Evolutionary conservation across 805 yeast genomes (phyloP).

Genomic region (Wickerhamiella musiphila): DNA sequence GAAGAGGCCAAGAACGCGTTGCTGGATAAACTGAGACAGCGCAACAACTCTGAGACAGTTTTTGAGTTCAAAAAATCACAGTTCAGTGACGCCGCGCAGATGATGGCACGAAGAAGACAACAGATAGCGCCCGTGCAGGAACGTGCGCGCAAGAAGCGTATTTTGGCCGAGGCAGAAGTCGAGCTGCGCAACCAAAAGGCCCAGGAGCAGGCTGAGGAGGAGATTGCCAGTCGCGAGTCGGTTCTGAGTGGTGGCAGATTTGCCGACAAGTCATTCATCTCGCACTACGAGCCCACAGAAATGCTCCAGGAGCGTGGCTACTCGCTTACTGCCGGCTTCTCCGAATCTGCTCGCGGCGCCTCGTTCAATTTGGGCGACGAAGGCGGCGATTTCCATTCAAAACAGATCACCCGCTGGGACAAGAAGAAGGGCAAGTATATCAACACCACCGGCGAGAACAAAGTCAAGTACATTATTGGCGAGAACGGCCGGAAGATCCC

Average conservation of each 20-base stretch:
- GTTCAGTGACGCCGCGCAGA: slow-evolving; percentile 41
- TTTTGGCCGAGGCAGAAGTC: slow-evolving; percentile 34
- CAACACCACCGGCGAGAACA: slow-evolving; percentile 50
- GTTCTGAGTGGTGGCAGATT: slow-evolving; percentile 31
- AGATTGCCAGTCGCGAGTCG: slow-evolving; percentile 25
- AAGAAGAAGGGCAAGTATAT: slow-evolving; percentile 79
- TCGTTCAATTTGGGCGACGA: slow-evolving; percentile 69
- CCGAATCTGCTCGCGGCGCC: slow-evolving; percentile 69
- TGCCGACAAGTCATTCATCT: slow-evolving; percentile 68
- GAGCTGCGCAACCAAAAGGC: slow-evolving; percentile 10
- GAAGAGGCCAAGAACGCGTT: slow-evolving; percentile 65
- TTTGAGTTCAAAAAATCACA: slow-evolving; percentile 59
- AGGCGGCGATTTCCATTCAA: slow-evolving; percentile 50
- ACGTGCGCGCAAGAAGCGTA: slow-evolving; percentile 49
- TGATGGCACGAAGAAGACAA: slow-evolving; percentile 73
- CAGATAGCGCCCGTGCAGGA: slow-evolving; percentile 81
- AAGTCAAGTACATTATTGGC: slow-evolving; percentile 63
- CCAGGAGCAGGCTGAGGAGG: slow-evolving; percentile 19
- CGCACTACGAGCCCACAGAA: slow-evolving; percentile 75
- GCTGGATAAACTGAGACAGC: slow-evolving; percentile 50
- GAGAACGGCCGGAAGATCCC: slow-evolving; percentile 89
- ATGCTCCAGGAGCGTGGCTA: slow-evolving; percentile 70
- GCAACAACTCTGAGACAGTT: slow-evolving; percentile 73
- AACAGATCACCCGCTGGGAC: slow-evolving; percentile 74
- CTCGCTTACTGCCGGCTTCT: slow-evolving; percentile 42